Conservation (phyloP, 331 rosid genomes). For the Stylosanthes scabra region DNA sequence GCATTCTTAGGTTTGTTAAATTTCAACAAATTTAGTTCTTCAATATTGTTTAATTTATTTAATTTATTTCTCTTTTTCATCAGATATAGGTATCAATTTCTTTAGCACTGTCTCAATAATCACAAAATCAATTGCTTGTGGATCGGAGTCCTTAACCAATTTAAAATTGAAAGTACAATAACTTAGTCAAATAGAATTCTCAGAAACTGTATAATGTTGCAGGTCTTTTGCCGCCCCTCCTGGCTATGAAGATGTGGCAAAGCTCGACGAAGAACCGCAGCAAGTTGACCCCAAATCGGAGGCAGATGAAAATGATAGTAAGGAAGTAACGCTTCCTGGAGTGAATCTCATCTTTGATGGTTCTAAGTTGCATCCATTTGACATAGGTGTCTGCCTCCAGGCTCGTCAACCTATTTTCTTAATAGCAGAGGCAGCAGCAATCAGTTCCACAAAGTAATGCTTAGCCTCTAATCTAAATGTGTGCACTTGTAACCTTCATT, state of each 20-base stretch:
- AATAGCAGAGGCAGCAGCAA: slow-evolving; percentile 78
- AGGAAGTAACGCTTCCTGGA: slow-evolving; percentile 86
- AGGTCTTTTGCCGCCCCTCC: slow-evolving; percentile 76
- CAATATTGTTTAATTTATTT: slow-evolving; percentile 9
- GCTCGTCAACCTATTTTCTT: slow-evolving; percentile 89
- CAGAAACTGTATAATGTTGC: slow-evolving; percentile 33
- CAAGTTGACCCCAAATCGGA: slow-evolving; percentile 58
- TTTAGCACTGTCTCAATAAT: slow-evolving; percentile 8
- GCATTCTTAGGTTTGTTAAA: slow-evolving; percentile 76
- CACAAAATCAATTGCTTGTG: slow-evolving; percentile 9
- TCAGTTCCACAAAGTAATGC: slow-evolving; percentile 24
- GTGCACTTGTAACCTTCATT: too few species aligned
- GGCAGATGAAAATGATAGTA: slow-evolving; percentile 74
- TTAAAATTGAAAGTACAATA: slow-evolving; percentile 26
- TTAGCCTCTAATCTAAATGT: too few species aligned
- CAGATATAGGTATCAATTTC: slow-evolving; percentile 24
- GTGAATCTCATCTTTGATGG: slow-evolving; percentile 93
- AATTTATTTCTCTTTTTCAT: slow-evolving; percentile 1
- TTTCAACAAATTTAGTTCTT: slow-evolving; percentile 15
- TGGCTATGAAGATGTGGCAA: slow-evolving; percentile 70
- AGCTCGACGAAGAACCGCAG: slow-evolving; percentile 66
- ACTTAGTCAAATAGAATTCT: slow-evolving; percentile 22
- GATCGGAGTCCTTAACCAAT: not conserved
- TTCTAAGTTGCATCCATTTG: slow-evolving; percentile 82
- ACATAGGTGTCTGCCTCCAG: slow-evolving; percentile 93